Percentiles rank a stretch among this genome's conserved stretches.
Evolutionary conservation across 257 asterid species (phyloP).

Genomic region (Eucommia ulmoides): DNA sequence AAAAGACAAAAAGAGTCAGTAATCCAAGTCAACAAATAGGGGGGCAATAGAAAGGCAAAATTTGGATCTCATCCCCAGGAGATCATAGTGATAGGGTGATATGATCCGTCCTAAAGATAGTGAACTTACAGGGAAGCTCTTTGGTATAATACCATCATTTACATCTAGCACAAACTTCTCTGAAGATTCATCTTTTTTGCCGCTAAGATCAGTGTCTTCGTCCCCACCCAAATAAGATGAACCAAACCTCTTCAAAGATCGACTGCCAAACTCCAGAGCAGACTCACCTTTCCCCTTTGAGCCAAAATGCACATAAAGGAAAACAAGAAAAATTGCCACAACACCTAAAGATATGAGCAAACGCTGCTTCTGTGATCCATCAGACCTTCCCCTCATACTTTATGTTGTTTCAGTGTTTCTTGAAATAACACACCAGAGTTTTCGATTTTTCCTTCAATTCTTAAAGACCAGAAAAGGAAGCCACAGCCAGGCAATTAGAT

Average conservation of each 20-base stretch:
- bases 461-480: too few species aligned
- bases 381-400: conserved; percentile 71
- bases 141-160: conserved; percentile 38
- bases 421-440: too few species aligned
- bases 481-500: too few species aligned
- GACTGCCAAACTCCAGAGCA: conserved; percentile 80
- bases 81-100: neutral
- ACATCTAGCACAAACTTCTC: conserved; percentile 46
- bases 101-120: neutral
- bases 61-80: neutral
- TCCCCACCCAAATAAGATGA: conserved; percentile 80
- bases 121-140: conserved; percentile 70
- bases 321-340: conserved; percentile 37
- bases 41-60: conserved; percentile 1
- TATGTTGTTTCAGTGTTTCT: conserved; percentile 17
- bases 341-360: conserved; percentile 38
- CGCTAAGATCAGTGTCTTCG: conserved; percentile 61
- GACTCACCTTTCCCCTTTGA: conserved; percentile 69
- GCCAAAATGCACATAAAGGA: conserved; percentile 58
- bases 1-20: conserved; percentile 5
- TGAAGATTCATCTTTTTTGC: conserved; percentile 43
- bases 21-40: conserved; percentile 6
- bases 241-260: conserved; percentile 77
- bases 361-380: conserved; percentile 66
- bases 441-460: too few species aligned